phyloP scores from a whole-genome alignment of 306 rosid species.

The Delonix regia region DNA sequence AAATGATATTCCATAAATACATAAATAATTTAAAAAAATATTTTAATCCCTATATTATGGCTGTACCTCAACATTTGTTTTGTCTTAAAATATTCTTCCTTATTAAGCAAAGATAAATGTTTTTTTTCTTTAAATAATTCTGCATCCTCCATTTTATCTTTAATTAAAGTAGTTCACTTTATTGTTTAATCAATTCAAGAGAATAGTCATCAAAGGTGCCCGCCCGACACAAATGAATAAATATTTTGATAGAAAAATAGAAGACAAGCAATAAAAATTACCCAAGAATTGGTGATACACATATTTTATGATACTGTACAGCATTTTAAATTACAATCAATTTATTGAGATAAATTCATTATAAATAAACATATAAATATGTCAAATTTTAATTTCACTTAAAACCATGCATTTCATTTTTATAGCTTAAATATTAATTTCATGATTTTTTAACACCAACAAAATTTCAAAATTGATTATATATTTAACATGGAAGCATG shows the following conservation, averaged over 20 bases:
- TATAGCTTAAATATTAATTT: background rate
- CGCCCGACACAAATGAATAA: background rate
- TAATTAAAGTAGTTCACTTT: background rate
- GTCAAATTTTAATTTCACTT: background rate
- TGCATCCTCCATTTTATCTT: background rate
- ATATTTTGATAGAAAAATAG: background rate
- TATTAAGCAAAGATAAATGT: too few relatives aligned
- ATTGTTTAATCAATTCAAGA: background rate
- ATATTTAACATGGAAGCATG: background rate
- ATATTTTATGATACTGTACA: background rate
- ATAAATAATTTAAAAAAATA: too few relatives aligned
- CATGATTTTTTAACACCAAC: background rate
- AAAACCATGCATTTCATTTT: background rate
- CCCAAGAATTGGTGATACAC: background rate
- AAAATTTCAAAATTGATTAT: background rate
- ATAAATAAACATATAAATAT: background rate
- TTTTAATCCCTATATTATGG: too few relatives aligned
- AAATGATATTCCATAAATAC: too few relatives aligned
- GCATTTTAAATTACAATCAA: background rate
- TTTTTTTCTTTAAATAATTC: too few relatives aligned
- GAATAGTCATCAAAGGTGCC: background rate
- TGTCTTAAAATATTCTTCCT: too few relatives aligned
- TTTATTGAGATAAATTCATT: background rate
- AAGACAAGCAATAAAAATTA: background rate
- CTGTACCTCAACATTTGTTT: too few relatives aligned